phyloP scores from a whole-genome alignment of 1,284 basidiomycete genomes.

The Cystobasidiaceae sp. region DNA sequence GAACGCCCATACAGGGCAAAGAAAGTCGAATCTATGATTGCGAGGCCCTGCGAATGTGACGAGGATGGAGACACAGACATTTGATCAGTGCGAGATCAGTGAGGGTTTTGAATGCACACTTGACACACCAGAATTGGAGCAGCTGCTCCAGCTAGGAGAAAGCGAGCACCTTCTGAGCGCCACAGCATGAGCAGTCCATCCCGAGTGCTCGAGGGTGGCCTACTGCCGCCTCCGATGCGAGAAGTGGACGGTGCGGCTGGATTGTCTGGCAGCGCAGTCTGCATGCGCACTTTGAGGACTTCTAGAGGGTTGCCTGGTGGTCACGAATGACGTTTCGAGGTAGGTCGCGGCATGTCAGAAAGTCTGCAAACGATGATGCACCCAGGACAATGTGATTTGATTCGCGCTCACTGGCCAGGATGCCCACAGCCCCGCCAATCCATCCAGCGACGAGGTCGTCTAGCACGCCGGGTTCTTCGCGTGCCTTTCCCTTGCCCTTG shows the following conservation, averaged over 20 bases:
- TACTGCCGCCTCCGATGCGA: slow-evolving; percentile 20
- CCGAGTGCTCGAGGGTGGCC: slow-evolving; percentile 24
- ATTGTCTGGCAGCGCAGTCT: slow-evolving; percentile 34
- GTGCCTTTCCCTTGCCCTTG: slow-evolving; percentile 14
- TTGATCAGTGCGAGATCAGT: not conserved
- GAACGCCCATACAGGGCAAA: slow-evolving; percentile 42
- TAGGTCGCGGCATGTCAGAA: no score
- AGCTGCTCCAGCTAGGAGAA: slow-evolving; percentile 44
- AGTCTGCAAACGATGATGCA: no score
- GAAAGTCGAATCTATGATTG: slow-evolving; percentile 44
- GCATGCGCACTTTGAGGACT: slow-evolving; percentile 41
- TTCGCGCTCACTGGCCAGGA: slow-evolving; percentile 8
- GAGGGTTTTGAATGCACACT: not conserved
- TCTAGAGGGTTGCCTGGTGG: slow-evolving; percentile 24
- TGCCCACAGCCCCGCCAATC: slow-evolving; percentile 31
- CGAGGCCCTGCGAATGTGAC: slow-evolving; percentile 37
- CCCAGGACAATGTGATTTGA: no score
- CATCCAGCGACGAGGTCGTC: slow-evolving; percentile 30
- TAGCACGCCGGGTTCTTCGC: slow-evolving; percentile 13
- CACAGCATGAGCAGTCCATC: slow-evolving; percentile 37
- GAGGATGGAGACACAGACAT: not conserved
- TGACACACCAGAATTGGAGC: slow-evolving; percentile 43
- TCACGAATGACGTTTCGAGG: no score
- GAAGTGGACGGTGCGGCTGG: slow-evolving; percentile 18
- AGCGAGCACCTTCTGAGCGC: slow-evolving; percentile 39